These are phyloP conservation scores for Pseudonitzschia delicatissima DNA, from an alignment of 108 stramenopile species.

Conservation along the genomic window DNA sequence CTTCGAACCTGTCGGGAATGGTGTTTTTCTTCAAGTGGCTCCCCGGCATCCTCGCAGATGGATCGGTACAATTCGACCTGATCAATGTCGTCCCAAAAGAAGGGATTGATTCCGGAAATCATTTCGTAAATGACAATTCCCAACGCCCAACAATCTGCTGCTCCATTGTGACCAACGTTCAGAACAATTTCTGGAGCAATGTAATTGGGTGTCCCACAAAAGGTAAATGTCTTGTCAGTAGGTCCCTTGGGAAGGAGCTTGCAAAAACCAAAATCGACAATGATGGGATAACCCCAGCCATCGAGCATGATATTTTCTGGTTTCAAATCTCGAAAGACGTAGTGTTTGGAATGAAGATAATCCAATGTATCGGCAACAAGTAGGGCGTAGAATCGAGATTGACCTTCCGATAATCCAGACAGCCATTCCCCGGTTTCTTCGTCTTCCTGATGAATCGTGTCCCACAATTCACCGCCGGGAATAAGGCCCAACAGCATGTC, in stretches of 20 bases:
- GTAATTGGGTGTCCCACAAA: constrained; percentile 96
- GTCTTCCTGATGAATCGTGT: constrained; percentile 50
- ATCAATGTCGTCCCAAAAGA: constrained; percentile 75
- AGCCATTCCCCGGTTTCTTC: constrained; percentile 34
- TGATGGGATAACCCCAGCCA: constrained; percentile 71
- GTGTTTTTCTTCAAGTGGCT: constrained; percentile 30
- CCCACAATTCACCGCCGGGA: constrained; percentile 83
- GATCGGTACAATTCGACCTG: constrained; percentile 74
- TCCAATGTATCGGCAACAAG: constrained; percentile 84
- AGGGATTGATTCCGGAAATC: constrained; percentile 76
- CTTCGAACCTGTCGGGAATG: constrained; percentile 30
- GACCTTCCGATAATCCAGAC: constrained; percentile 55
- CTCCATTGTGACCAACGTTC: constrained; percentile 77
- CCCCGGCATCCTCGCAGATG: constrained; percentile 72
- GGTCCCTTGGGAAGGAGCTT: constrained; percentile 36
- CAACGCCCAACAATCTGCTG: constrained; percentile 91
- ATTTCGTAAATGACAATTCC: constrained; percentile 94
- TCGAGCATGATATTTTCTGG: constrained; percentile 76
- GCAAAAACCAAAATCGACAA: constrained; percentile 88
- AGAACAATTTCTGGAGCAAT: constrained; percentile 87
- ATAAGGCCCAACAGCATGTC: constrained; percentile 67
- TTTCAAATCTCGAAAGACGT: constrained; percentile 93
- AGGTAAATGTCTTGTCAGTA: constrained; percentile 89
- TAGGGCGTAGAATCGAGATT: constrained; percentile 56
- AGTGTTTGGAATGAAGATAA: constrained; percentile 76